Percentiles rank a stretch among this genome's conserved stretches.
These are phyloP conservation scores for Ramularia collo-cygni DNA, from an alignment of 2,329 filamentous ascomycete species.

Conservation along the genomic window DNA sequence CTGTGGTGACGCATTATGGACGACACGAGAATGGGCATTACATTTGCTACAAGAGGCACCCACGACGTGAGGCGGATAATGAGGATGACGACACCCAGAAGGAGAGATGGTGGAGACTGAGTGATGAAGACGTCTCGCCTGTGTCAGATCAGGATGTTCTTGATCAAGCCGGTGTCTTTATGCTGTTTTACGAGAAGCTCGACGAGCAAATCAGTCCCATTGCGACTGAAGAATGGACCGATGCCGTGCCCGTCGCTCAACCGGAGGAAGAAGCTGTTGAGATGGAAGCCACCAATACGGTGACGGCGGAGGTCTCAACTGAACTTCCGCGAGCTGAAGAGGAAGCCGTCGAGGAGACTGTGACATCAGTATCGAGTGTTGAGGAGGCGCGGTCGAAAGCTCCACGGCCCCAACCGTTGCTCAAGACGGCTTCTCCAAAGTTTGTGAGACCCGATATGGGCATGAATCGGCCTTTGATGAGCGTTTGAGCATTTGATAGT, in stretches of 20 bases:
- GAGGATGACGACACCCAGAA: slow-evolving; percentile 17
- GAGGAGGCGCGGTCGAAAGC: slow-evolving; percentile 2
- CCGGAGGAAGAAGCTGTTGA: not conserved
- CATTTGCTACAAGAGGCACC: slow-evolving; percentile 76
- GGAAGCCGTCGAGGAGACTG: not conserved
- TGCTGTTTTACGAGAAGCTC: slow-evolving; percentile 85
- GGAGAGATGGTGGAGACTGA: slow-evolving; percentile 80
- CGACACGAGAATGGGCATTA: slow-evolving; percentile 95
- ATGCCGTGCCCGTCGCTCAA: not conserved
- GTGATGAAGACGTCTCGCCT: slow-evolving; percentile 74
- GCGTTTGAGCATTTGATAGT: slow-evolving; percentile 7
- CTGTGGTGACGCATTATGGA: slow-evolving; percentile 82
- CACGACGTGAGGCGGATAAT: slow-evolving; percentile 24
- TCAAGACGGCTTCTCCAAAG: slow-evolving; percentile 7
- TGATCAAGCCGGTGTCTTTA: slow-evolving; percentile 77
- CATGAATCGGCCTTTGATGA: slow-evolving; percentile 11
- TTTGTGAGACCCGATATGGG: slow-evolving; percentile 7
- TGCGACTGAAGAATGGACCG: not conserved
- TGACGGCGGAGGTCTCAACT: not conserved
- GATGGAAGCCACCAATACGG: not conserved
- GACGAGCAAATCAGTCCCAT: slow-evolving; percentile 1
- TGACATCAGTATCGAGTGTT: not conserved
- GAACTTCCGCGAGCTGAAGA: not conserved
- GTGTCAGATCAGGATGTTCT: slow-evolving; percentile 69
- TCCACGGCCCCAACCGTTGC: slow-evolving; percentile 28